Percentiles rank a stretch among this genome's conserved stretches.
These are phyloP conservation scores for Magnusiomyces sp. DNA, from an alignment of 1,139 yeast genomes.

Conservation along the genomic window DNA sequence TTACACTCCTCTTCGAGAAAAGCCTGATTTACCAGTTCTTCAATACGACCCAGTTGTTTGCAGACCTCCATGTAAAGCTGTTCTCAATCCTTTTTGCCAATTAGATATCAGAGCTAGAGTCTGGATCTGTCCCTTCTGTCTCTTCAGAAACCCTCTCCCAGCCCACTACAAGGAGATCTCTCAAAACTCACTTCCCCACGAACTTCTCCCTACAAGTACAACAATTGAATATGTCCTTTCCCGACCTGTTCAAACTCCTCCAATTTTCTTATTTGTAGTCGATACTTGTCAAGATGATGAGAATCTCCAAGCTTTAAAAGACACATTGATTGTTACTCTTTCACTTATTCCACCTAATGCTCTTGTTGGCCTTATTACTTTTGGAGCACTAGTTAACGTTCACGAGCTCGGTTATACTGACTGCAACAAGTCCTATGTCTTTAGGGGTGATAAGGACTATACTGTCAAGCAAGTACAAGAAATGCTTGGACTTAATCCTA, in stretches of 20 bases:
- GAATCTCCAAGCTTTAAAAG: conserved; percentile 81
- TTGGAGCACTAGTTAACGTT: conserved; percentile 90
- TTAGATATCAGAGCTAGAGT: conserved; percentile 73
- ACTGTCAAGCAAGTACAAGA: conserved; percentile 65
- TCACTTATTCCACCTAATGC: conserved; percentile 89
- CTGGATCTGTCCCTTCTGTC: conserved; percentile 90
- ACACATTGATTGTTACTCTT: conserved; percentile 72
- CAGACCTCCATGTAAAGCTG: conserved; percentile 73
- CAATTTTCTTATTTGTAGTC: conserved; percentile 83
- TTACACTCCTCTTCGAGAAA: conserved; percentile 81
- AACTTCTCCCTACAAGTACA: conserved; percentile 67
- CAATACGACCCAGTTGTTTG: conserved; percentile 88
- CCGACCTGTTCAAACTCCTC: conserved; percentile 85
- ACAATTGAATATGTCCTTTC: conserved; percentile 87
- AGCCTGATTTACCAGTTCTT: conserved; percentile 72
- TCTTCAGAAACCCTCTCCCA: conserved; percentile 77
- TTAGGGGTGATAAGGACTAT: conserved; percentile 89
- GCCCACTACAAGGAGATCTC: conserved; percentile 80
- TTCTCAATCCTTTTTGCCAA: conserved; percentile 76
- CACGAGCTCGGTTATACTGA: conserved; percentile 81
- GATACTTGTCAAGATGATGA: conserved; percentile 95
- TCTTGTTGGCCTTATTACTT: conserved; percentile 82
- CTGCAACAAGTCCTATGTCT: conserved; percentile 75
- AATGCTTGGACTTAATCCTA: conserved; percentile 50
- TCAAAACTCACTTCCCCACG: conserved; percentile 79